Evolutionary conservation across 176 grass and related monocot genomes (phyloP).

Genomic region (Hordeum vulgare): MorexV3_pseudomolecules_assembly NC_058523.1:527388123-527388622

Average conservation of each 20-base stretch:
- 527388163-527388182: neutral
- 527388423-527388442: neutral
- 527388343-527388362: neutral
- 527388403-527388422: neutral
- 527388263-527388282: neutral
- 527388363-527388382: neutral
- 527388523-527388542: conserved; percentile 78
- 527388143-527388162: neutral
- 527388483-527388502: conserved; percentile 59
- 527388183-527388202: neutral
- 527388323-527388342: neutral
- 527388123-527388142: neutral
- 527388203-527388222: neutral
- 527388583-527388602: conserved; percentile 48
- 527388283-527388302: neutral
- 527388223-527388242: neutral
- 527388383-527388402: neutral
- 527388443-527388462: conserved; percentile 9
- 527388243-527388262: neutral
- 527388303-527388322: neutral
- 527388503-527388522: conserved; percentile 54
- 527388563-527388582: conserved; percentile 42
- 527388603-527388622: conserved; percentile 73
- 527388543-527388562: conserved; percentile 53
- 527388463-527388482: conserved; percentile 44